Percentiles rank a stretch among this genome's conserved stretches.
Conservation (phyloP, 1,139 yeast genomes). For the Ogataea hybrid region DNA sequence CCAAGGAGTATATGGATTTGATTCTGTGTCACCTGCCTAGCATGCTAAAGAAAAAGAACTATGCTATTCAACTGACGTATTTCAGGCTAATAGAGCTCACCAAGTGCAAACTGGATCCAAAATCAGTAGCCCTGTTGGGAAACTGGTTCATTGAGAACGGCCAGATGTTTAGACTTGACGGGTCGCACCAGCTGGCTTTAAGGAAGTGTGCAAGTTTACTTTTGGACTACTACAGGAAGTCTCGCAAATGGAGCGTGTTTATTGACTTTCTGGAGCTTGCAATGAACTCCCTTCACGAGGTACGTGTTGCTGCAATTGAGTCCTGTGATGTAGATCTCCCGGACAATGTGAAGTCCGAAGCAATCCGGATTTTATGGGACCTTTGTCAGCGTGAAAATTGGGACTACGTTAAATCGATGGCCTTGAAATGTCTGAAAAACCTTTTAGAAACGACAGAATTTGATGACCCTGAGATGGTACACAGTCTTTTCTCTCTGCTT, state of each 20-base stretch:
- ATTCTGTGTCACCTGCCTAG: constrained; percentile 1
- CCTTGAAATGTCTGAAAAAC: constrained; percentile 39
- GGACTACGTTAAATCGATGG: constrained; percentile 43
- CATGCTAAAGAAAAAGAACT: constrained; percentile 5
- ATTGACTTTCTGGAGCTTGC: constrained; percentile 34
- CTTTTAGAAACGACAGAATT: constrained; percentile 21
- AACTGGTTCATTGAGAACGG: constrained; percentile 31
- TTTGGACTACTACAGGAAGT: constrained; percentile 23
- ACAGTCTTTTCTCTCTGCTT: constrained; percentile 28
- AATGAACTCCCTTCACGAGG: constrained; percentile 42
- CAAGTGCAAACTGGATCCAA: background rate
- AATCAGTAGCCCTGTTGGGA: constrained; percentile 22
- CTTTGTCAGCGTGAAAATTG: constrained; percentile 34
- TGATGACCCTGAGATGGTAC: constrained; percentile 20
- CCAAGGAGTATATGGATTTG: constrained; percentile 6
- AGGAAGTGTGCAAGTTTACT: constrained; percentile 35
- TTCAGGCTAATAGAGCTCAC: constrained; percentile 19
- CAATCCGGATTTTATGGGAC: constrained; percentile 28
- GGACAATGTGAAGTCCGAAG: background rate
- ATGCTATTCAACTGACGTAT: constrained; percentile 17
- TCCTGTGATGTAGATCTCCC: constrained; percentile 27
- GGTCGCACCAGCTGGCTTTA: constrained; percentile 44
- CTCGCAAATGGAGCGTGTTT: constrained; percentile 23
- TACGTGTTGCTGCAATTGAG: constrained; percentile 44
- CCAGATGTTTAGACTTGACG: constrained; percentile 35